Base-by-base conservation (phyloP, 2,329 filamentous ascomycete genomes). In the Anthostomella pinea region DNA sequence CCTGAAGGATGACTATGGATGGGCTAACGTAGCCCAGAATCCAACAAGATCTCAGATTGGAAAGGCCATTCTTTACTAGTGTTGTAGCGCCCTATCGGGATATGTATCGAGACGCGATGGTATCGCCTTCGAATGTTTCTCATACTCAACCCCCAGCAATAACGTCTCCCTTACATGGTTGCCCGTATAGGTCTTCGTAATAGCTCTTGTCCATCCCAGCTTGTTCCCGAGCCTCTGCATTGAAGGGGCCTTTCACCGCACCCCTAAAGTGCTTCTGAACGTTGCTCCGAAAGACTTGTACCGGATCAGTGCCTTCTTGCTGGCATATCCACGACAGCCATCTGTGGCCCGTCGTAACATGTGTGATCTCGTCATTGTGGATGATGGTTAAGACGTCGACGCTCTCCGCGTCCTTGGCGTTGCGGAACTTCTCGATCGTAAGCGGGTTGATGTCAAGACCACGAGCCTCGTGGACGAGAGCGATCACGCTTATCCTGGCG, bases 341-440 rank as follows among this genome's bases (percentile, higher is more conserved):
- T 21, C 67, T 51, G 39, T 70, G 67, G 4, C 67, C 68, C 4
- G 67, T 69, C 0, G 68, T 70, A 14, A 70, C 67, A 43, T 70
- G 68, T 0, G 68, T 70, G 26, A 70, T 69, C 45, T 70, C 68
- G 28, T 70, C 68, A 32, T 68, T 69, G 33, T 70, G 68, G 20
- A 70, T 70, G 15, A 70, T 53, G 22, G 63, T 62, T 35, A 70
- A 43, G 3, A 54, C 53, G 8, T 63, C 55, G 10, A 69, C 66
- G 32, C 66, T 70, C 30, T 70, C 66, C 7, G 22, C 25, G 26
- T 70, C 68, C 2, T 51, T 49, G 0, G 64, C 62, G 26, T 55
- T 58, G 32, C 64, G 66, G 45, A 70, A 70, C 36, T 69, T 70
- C 29, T 67, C 60, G 27, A 70, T 70, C 1, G 68, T 70, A 57